Evolutionary conservation across 2,329 filamentous ascomycete species (phyloP), one percentile per base, ranked within the genome.

Genomic region (Apiospora hydei): DNA sequence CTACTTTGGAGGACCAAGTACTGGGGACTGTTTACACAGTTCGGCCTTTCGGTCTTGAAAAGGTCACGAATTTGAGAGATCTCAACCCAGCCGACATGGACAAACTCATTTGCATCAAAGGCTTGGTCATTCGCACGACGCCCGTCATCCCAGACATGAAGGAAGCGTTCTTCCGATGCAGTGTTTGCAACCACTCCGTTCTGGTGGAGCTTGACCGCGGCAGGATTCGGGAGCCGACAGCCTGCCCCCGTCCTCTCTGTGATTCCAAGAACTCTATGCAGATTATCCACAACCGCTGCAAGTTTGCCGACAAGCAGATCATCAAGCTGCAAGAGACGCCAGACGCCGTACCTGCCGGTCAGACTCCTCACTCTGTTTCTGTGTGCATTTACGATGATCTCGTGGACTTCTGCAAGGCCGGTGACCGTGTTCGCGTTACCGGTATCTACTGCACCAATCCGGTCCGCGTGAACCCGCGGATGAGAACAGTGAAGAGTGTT

Each of bases 121-220:
- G 96, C 66, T 88, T 99, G 21, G 96, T 99, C 73, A 99, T 99
- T 78, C 92, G 96, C 74, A 93, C 96, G 3, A 98, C 96, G 0
- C 95, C 96, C 0, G 94, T 99, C 75, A 98, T 99, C 75, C 96
- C 96, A 0, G 96, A 99, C 78, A 99, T 99, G 97, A 98, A 97
- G 84, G 94, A 98, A 80, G 96, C 96, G 0, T 98, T 98, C 84
- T 99, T 99, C 89, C 93, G 94, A 75, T 99, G 96, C 84, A 94
- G 94, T 72, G 90, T 96, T 38, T 99, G 96, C 84, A 94, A 95
- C 78, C 94, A 98, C 83, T 96, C 94, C 4, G 90, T 97, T 73
- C 94, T 93, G 74, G 94, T 98, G 71, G 93, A 95, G 71, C 93
- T 99, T 78, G 96, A 99, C 80, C 93, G 96, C 78, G 96, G 97